Evolutionary conservation across 1,284 basidiomycete species (phyloP).

Genomic region (Boletellus deceptivus): DNA sequence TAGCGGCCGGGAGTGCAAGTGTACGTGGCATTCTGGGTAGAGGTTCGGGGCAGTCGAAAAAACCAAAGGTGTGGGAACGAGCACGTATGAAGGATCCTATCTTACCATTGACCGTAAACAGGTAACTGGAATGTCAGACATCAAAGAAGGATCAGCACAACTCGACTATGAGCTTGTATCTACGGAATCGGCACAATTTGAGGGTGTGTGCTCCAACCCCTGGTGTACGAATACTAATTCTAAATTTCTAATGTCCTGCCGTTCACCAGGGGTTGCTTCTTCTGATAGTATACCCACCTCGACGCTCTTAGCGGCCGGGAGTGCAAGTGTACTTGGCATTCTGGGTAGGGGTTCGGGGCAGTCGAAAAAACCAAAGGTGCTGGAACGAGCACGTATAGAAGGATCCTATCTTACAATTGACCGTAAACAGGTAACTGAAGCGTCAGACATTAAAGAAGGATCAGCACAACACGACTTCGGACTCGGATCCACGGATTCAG

Average conservation of each 20-base stretch:
- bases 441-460: not conserved
- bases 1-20: no score
- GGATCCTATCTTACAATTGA: not conserved
- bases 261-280: not conserved
- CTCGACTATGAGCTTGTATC: no score
- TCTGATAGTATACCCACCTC: not conserved
- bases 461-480: not conserved
- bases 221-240: no score
- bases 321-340: not conserved
- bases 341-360: not conserved
- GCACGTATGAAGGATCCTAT: not conserved
- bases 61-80: not conserved
- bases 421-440: not conserved
- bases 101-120: not conserved
- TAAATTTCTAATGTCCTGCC: not conserved
- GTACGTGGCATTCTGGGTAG: no score
- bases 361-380: not conserved
- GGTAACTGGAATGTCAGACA: not conserved
- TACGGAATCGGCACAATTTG: no score
- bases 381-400: not conserved
- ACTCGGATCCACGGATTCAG: not conserved
- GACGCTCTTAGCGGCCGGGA: no score
- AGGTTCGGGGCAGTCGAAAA: conserved; percentile 1
- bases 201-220: not conserved
- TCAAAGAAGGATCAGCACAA: not conserved